Evolutionary conservation across 176 grass and related monocot genomes (phyloP).

Genomic region (Olyra latifolia): DNA sequence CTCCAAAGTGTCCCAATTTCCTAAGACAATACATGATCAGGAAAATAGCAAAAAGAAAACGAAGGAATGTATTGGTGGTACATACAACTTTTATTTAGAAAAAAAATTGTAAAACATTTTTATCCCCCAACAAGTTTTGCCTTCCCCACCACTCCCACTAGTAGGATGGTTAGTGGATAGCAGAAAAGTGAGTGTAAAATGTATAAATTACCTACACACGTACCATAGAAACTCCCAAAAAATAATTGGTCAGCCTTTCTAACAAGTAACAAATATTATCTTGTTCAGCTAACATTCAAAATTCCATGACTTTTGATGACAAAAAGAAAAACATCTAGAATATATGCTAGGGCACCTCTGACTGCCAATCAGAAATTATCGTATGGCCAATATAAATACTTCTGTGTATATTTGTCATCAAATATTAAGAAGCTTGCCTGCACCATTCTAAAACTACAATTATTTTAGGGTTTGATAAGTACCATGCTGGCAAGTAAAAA

Average conservation of each 20-base stretch:
- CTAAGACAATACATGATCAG: constrained; percentile 45
- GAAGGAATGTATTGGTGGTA: no score
- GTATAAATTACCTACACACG: not conserved
- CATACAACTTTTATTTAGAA: not conserved
- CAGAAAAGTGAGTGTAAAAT: not conserved
- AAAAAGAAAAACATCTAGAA: constrained; percentile 8
- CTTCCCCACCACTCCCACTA: not conserved
- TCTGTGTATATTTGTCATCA: not conserved
- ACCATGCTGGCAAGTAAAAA: not conserved
- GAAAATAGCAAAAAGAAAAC: not conserved
- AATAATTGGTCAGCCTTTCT: constrained; percentile 1
- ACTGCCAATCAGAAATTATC: not conserved
- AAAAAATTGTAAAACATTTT: not conserved
- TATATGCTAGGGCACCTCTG: not conserved
- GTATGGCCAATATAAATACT: not conserved
- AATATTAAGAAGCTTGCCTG: not conserved
- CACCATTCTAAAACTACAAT: constrained; percentile 6
- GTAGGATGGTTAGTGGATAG: not conserved
- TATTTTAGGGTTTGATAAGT: not conserved
- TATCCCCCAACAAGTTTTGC: not conserved
- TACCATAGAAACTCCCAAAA: not conserved
- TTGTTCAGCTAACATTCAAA: constrained; percentile 16
- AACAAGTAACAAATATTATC: not conserved
- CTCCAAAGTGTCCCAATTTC: constrained; percentile 96
- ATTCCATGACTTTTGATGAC: not conserved